phyloP scores from a whole-genome alignment of 805 yeast genomes.

The Zygosaccharomyces pseudorouxii region DNA sequence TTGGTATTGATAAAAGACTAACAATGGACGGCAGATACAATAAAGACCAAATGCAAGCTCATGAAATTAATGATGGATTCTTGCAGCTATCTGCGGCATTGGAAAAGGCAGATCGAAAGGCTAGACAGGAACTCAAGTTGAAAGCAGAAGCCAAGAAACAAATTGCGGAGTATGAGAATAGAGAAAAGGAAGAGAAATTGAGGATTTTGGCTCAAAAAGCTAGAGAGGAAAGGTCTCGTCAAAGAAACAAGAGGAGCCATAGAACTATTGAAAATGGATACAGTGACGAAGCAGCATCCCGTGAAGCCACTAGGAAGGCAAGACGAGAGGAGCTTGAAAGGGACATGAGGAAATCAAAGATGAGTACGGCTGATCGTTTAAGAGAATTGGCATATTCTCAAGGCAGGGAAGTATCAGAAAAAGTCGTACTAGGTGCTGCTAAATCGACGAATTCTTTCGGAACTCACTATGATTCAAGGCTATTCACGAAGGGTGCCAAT shows the following conservation, averaged over 20 bases:
- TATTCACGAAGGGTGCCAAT: constrained; percentile 47
- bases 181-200: constrained; percentile 48
- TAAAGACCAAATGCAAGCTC: constrained; percentile 33
- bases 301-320: constrained; percentile 36
- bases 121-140: constrained; percentile 50
- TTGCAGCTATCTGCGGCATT: constrained; percentile 66
- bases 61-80: constrained; percentile 52
- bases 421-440: constrained; percentile 49
- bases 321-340: constrained; percentile 45
- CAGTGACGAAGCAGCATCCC: constrained; percentile 6
- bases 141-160: constrained; percentile 47
- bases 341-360: constrained; percentile 41
- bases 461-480: constrained; percentile 53
- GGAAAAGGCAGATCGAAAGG: constrained; percentile 58
- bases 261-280: constrained; percentile 5
- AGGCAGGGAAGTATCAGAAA: constrained; percentile 52
- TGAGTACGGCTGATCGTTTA: constrained; percentile 44
- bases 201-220: constrained; percentile 48
- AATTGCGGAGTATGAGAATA: constrained; percentile 46
- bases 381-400: constrained; percentile 41
- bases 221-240: constrained; percentile 34
- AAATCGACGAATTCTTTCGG: constrained; percentile 39
- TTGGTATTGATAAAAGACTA: constrained; percentile 72
- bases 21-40: constrained; percentile 43
- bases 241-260: constrained; percentile 7